Conservation (phyloP, 148 eudicot species). For the Beta vulgaris region DNA sequence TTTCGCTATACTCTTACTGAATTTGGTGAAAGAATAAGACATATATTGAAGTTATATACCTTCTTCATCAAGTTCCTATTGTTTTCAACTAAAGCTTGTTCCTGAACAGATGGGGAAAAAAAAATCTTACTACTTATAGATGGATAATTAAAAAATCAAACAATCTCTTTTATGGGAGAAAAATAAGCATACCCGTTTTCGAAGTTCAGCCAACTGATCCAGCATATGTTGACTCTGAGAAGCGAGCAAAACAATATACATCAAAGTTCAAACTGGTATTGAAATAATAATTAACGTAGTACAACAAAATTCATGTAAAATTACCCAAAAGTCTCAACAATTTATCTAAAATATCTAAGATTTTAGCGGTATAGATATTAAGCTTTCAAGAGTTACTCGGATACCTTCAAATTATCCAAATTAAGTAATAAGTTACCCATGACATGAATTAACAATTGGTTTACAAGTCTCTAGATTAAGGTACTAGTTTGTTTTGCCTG, state of each 20-base stretch:
- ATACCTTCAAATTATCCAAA: no score
- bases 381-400: no score
- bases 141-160: background rate
- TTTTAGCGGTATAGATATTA: no score
- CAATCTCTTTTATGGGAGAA: background rate
- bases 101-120: constrained; percentile 31
- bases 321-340: no score
- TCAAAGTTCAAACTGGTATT: background rate
- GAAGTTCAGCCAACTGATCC: constrained; percentile 56
- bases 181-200: constrained; percentile 43
- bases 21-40: background rate
- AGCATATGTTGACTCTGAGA: constrained; percentile 56
- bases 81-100: constrained; percentile 48
- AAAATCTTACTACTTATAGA: background rate
- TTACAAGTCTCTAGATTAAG: no score
- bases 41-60: constrained; percentile 30
- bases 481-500: no score
- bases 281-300: no score
- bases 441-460: no score
- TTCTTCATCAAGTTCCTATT: constrained; percentile 46
- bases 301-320: no score
- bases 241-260: background rate
- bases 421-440: no score
- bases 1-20: no score
- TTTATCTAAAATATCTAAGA: no score